Evolutionary conservation across 139 green algal genomes (phyloP).

Genomic region (Microglena sp.): DNA sequence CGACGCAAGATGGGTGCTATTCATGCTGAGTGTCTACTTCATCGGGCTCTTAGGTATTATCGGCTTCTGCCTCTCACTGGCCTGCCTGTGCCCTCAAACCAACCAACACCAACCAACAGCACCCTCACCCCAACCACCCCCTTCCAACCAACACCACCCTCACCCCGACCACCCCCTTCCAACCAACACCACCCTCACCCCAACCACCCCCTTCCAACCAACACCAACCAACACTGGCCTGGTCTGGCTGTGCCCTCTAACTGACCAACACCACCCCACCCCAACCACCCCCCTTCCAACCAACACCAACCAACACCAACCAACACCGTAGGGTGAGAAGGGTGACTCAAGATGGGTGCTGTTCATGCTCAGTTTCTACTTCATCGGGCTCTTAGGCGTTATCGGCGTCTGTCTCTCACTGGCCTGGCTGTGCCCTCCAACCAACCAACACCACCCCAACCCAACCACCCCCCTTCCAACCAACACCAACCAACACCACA

Average conservation of each 20-base stretch:
- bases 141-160: too few species aligned
- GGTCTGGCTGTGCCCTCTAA: not conserved
- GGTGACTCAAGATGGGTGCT: slow-evolving; percentile 5
- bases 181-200: too few species aligned
- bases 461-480: not conserved
- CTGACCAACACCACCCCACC: not conserved
- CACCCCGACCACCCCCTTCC: too few species aligned
- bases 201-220: too few species aligned
- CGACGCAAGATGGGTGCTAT: slow-evolving; percentile 5
- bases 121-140: too few species aligned
- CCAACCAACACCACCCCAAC: too few species aligned
- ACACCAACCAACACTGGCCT: too few species aligned
- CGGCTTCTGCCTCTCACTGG: slow-evolving; percentile 51
- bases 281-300: not conserved
- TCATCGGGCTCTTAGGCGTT: slow-evolving; percentile 63
- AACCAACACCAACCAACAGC: too few species aligned
- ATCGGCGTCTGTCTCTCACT: slow-evolving; percentile 57
- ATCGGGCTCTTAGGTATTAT: slow-evolving; percentile 62
- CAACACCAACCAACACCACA: too few species aligned
- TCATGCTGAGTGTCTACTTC: slow-evolving; percentile 36
- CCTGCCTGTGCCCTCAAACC: too few species aligned
- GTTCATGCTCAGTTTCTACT: slow-evolving; percentile 26
- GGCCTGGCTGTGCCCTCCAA: slow-evolving; percentile 84
- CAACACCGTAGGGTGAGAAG: not conserved
- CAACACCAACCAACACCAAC: not conserved